Evolutionary conservation across 2,329 filamentous ascomycete genomes (phyloP).

Genomic region (Scorias spongiosa): DNA sequence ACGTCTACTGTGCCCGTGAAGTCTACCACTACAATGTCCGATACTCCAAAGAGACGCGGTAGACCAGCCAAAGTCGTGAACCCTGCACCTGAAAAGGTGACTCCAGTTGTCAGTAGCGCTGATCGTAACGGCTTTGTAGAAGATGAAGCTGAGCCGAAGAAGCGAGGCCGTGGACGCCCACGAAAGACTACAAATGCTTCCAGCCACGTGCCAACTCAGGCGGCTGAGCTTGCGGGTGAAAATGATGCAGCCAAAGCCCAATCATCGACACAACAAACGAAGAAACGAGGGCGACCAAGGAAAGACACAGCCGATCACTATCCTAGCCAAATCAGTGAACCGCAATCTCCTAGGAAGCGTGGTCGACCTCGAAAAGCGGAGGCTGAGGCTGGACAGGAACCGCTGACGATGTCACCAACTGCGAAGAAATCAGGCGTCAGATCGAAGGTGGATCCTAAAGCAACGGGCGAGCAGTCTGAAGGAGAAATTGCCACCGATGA

Average conservation of each 20-base stretch:
- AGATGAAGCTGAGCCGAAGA: too few relatives aligned
- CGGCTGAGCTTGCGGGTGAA: neutral
- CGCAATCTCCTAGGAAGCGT: neutral
- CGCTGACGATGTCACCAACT: neutral
- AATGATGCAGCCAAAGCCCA: neutral
- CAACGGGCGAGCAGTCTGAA: neutral
- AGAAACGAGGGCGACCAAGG: neutral
- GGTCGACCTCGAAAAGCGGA: neutral
- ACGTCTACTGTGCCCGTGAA: neutral
- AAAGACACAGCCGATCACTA: neutral
- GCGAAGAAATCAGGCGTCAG: neutral
- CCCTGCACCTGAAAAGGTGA: neutral
- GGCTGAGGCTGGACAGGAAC: neutral
- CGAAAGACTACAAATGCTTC: too few relatives aligned
- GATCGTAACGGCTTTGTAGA: neutral
- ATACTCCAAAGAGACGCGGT: conserved; percentile 15
- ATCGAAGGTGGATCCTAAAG: neutral
- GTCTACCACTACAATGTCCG: neutral
- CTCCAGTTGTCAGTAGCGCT: neutral
- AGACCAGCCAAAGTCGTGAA: conserved; percentile 4
- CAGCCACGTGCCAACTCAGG: neutral
- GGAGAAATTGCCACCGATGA: neutral
- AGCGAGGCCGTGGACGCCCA: too few relatives aligned
- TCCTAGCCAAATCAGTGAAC: neutral
- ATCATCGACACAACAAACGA: neutral